Evolutionary conservation across 2,329 filamentous ascomycete species (phyloP), one percentile per base, ranked within the genome.

Genomic region (Penicillium frequentans): DNA sequence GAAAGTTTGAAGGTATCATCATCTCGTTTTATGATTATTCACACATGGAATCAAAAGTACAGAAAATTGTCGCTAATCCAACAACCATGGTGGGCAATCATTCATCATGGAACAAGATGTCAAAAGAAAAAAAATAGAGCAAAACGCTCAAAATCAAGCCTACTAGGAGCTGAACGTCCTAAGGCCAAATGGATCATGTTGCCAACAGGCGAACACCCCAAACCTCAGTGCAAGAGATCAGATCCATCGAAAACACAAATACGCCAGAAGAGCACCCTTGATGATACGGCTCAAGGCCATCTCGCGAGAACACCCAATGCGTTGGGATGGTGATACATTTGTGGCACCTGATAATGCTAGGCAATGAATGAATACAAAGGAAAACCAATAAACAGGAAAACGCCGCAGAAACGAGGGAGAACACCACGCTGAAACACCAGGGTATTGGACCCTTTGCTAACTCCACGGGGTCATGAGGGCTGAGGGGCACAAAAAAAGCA

Each of bases 321-420:
- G 52, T 45, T 33, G 57, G 33, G 33, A 62, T 58, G 35, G 52
- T 64, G 60, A 52, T 67, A 66, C 59, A 66, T 61, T 60, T 54
- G 39, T 54, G 50, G 54, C 61, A 67, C 55, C 52, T 60, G 45
- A 56, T 55, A 62, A 62, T 61, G 60, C 59, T 60, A 64, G 56
- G 39, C 42, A 60, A 60, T 57, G 31, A 58, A 61, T 57, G 29
- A 43, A 53, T 56, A 65, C 59, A 64, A 67, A 64, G 51, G 62
- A 59, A 63, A 61, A 23, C 14, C 45, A 57, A 50, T 39, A 44
- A 57, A 51, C 26, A 57, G 42, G 29, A 56, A 43, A 51, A 55
- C 58, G 54, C 52, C 54, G 29, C 27, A 33, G 56, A 48, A 60
- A 54, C 51, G 59, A 59, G 16, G 19, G 51, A 52, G 52, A 63